Base-by-base conservation (phyloP, 352 stramenopile species). In the Phytophthora fragariaefolia region DNA sequence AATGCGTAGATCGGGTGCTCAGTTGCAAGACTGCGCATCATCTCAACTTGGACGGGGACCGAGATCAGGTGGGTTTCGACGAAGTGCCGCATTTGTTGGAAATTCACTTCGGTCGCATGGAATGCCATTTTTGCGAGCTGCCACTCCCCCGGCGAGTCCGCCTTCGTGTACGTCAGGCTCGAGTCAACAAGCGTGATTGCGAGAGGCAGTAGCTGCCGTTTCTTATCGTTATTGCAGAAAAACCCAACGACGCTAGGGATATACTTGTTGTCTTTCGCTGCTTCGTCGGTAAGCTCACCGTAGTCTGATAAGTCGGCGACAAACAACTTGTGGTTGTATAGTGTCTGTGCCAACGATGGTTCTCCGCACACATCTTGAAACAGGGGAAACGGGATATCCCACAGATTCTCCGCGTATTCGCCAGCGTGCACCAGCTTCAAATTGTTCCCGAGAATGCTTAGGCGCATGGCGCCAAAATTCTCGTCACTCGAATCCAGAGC, bases 41-140 rank as follows among this genome's bases (percentile, higher is more conserved):
- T 61, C 52, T 83, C 78, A 6, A 82, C 73, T 15, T 77, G 75
- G 13, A 84, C 69, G 4, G 75, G 75, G 10, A 79, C 65, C 0
- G 60, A 73, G 15, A 84, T 23, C 15, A 71, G 58, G 27, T 76
- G 71, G 0, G 66, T 77, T 32, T 76, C 58, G 2, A 69, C 66
- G 2, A 73, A 64, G 20, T 78, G 69, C 42, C 57, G 54, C 57
- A 76, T 73, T 38, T 76, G 58, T 56, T 75, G 70, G 63, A 74
- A 71, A 28, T 74, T 77, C 24, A 73, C 38, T 51, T 79, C 70
- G 3, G 66, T 71, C 0, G 70, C 71, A 47, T 82, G 60, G 17
- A 82, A 47, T 17, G 74, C 74, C 70, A 79, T 79, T 57, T 82
- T 82, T 24, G 74, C 74, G 18, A 82, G 28, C 28, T 66, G 69